phyloP scores from a whole-genome alignment of 257 asterid genomes.

The Fraxinus pennsylvanica region DNA sequence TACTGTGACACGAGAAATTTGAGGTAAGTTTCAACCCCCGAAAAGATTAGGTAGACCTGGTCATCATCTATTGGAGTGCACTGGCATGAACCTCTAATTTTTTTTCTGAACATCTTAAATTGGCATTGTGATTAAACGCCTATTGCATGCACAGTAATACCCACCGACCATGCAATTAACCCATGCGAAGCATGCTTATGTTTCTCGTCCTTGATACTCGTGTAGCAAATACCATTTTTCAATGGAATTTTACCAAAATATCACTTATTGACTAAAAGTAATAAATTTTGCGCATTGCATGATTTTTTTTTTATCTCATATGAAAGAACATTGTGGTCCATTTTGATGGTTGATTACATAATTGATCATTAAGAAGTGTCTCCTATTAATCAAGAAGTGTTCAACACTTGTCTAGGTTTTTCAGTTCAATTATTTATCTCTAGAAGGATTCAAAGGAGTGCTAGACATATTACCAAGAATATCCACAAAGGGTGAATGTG shows the following conservation, averaged over 20 bases:
- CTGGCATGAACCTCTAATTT: not conserved
- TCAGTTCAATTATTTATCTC: not conserved
- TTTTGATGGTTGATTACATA: not conserved
- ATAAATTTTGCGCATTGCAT: not conserved
- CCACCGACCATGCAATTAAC: not conserved
- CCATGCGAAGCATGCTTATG: not conserved
- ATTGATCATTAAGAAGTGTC: not conserved
- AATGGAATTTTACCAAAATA: not conserved
- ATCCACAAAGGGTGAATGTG: not conserved
- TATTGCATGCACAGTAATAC: not conserved
- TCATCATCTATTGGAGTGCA: conserved; percentile 10
- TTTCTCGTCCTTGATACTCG: not conserved
- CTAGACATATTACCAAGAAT: not conserved
- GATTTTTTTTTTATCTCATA: not conserved
- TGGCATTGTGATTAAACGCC: not conserved
- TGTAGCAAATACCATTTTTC: not conserved
- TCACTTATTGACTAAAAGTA: not conserved
- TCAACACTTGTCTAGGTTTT: not conserved
- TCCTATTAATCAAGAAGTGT: not conserved
- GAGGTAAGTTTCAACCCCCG: not conserved
- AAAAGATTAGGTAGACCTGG: not conserved
- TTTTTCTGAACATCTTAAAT: not conserved
- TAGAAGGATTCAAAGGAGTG: not conserved
- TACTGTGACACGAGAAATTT: conserved; percentile 10
- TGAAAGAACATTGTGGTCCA: not conserved